Evolutionary conservation across 306 rosid genomes (phyloP).

Genomic region (Cyamopsis tetragonoloba): DNA sequence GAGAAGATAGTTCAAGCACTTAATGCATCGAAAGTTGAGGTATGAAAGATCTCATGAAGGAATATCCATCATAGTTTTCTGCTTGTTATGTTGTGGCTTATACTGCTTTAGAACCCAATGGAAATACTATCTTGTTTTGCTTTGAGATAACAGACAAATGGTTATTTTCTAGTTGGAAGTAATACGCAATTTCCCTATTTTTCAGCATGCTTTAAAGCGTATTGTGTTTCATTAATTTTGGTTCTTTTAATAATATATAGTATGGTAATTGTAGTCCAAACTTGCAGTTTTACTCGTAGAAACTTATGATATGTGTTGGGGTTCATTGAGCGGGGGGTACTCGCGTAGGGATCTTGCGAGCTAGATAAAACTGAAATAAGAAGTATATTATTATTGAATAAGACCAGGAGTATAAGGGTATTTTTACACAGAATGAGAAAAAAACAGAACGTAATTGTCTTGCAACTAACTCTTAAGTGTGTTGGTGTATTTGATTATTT

Average conservation of each 20-base stretch:
- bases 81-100: neutral
- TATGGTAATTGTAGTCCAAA: no score
- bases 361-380: no score
- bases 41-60: slow-evolving; percentile 22
- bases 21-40: slow-evolving; percentile 47
- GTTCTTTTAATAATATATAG: neutral
- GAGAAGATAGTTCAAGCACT: slow-evolving; percentile 45
- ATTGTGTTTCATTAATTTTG: neutral
- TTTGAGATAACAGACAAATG: neutral
- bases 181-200: neutral
- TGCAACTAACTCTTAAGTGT: no score
- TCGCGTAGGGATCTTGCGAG: no score
- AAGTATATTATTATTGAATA: no score
- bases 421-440: no score
- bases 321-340: no score
- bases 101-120: neutral
- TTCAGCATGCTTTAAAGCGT: neutral
- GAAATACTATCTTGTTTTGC: neutral
- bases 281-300: no score
- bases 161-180: slow-evolving; percentile 7
- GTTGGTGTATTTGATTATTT: no score
- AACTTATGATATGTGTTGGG: no score
- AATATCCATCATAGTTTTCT: neutral
- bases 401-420: no score
- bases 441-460: no score